Conservation (phyloP, 768 basidiomycete genomes). For the Tubosaeta brunneosetosa region DNA sequence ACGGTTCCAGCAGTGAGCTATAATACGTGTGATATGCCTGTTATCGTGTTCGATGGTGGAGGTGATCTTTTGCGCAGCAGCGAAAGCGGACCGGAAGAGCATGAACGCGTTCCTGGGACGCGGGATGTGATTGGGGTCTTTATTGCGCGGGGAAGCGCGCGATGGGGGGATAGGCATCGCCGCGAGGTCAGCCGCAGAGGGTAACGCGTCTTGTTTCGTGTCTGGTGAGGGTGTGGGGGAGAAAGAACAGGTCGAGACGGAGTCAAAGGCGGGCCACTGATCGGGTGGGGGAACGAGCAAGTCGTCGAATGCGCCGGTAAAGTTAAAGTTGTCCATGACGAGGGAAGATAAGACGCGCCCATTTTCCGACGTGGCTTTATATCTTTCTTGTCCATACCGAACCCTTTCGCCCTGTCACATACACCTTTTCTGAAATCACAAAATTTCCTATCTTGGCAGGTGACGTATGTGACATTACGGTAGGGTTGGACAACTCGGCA, state of each 20-base stretch:
- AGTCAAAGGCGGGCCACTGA: conserved; percentile 26
- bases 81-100: conserved; percentile 60
- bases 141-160: conserved; percentile 26
- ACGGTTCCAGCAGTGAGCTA: conserved; percentile 51
- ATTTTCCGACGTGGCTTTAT: conserved; percentile 22
- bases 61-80: conserved; percentile 45
- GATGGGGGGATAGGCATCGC: conserved; percentile 30
- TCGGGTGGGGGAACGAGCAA: conserved; percentile 12
- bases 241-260: conserved; percentile 5
- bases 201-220: not conserved
- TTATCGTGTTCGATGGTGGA: conserved; percentile 52
- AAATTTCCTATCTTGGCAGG: conserved; percentile 4
- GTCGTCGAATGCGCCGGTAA: not conserved
- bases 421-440: conserved; percentile 31
- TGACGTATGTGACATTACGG: conserved; percentile 5
- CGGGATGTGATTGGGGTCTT: conserved; percentile 38
- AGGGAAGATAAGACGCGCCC: not conserved
- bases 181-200: conserved; percentile 20
- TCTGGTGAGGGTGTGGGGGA: conserved; percentile 12
- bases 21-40: conserved; percentile 53
- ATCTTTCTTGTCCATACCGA: conserved; percentile 6
- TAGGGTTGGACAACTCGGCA: conserved; percentile 10
- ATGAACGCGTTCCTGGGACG: conserved; percentile 44
- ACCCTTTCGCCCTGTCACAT: conserved; percentile 28
- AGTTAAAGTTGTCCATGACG: conserved; percentile 20